Evolutionary conservation across 2,329 filamentous ascomycete genomes (phyloP).

Genomic region (Triangularia setosa): DNA sequence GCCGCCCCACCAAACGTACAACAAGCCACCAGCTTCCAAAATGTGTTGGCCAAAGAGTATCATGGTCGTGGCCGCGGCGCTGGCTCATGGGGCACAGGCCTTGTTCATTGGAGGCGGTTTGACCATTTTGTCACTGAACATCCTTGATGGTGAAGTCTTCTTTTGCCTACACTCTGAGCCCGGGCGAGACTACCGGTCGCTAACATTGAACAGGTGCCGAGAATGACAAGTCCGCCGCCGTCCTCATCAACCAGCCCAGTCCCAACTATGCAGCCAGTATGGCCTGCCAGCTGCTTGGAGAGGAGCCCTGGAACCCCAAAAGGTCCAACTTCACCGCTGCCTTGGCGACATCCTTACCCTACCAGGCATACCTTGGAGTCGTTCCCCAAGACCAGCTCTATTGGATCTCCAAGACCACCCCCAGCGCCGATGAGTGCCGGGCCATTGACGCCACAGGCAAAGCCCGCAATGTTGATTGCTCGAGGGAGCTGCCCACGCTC

Average conservation of each 20-base stretch:
- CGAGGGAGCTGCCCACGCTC: conserved; percentile 26
- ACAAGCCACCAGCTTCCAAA: background rate
- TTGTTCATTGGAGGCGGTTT: conserved; percentile 10
- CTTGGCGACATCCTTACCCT: conserved; percentile 23
- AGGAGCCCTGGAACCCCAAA: conserved; percentile 26
- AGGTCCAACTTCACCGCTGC: conserved; percentile 19
- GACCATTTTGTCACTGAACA: conserved; percentile 12
- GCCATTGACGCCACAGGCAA: conserved; percentile 33
- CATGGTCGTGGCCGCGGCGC: background rate
- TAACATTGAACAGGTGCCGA: conserved; percentile 16
- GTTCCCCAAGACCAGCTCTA: conserved; percentile 8
- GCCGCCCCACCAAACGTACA: background rate
- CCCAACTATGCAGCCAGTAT: conserved; percentile 15
- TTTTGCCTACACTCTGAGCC: background rate
- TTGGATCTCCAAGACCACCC: conserved; percentile 21
- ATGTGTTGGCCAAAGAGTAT: background rate
- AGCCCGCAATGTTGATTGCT: conserved; percentile 34
- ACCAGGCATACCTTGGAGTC: conserved; percentile 24
- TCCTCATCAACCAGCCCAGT: conserved; percentile 24
- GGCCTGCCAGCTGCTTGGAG: conserved; percentile 23
- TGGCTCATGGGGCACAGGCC: background rate
- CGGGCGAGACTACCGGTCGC: background rate
- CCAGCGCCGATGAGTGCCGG: conserved; percentile 19
- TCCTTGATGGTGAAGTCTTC: conserved; percentile 9
- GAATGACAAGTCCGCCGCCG: conserved; percentile 23